Evolutionary conservation across 257 asterid genomes (phyloP), one percentile per base, ranked within the genome.

Genomic region (Ajuga chamaepitys): DNA sequence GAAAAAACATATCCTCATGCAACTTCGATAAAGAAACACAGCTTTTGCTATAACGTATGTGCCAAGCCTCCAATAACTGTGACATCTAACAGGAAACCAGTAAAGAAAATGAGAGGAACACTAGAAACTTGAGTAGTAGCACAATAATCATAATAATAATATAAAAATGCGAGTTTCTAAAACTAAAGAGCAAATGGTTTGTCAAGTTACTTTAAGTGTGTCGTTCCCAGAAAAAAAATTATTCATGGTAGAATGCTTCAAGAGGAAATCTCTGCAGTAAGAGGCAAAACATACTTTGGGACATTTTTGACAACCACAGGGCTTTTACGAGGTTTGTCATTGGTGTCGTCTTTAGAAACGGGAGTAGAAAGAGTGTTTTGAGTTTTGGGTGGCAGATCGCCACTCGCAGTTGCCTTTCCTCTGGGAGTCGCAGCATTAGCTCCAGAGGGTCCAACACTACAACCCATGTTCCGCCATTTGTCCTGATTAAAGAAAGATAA

Each of bases 401-500:
- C 65, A 9, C 44, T 17, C 14, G 75, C 44, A 45, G 28, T 17
- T 64, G 74, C 46, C 71, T 58, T 75, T 32, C 45, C 60, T 57
- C 48, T 70, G 37, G 73, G 58, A 74, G 53, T 69, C 58, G 28
- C 37, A 12, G 70, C 35, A 50, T 64, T 67, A 44, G 77, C 86
- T 53, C 75, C 75, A 6, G 70, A 63, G 67, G 67, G 84, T 54
- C 67, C 83, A 17, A 62, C 7, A 60, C 50, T 54, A 65, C 35
- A 53, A 50, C 71, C 38, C 86, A 86, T 30, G 68, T 75, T 83
- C 57, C 89, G 68, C 87, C 89, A 86, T 71, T 86, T 83, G 62
- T 86, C 94, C 94, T 83, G 79, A 70, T 45, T 67, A 68, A 18
- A 22, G 17, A 66, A 65, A 24, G 64, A 74, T 41, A 61, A 66